Base-by-base conservation (phyloP, 306 rosid genomes). In the Quercus robur region DNA sequence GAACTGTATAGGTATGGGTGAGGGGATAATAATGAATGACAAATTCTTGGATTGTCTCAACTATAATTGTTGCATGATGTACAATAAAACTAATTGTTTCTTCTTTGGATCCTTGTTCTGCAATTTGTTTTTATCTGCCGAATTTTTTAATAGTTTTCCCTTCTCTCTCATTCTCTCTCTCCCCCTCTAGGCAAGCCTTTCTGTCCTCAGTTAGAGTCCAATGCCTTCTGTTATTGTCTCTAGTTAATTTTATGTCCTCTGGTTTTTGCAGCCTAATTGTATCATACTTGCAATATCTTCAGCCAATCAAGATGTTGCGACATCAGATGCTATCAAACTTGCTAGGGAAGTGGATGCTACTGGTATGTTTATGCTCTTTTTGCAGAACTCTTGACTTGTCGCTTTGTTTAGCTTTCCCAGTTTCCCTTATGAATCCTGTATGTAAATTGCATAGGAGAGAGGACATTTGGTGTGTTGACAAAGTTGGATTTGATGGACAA, bases 401-500 rank as follows among this genome's bases (percentile, higher is more conserved):
- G 57, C 33, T 75, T 63, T 14, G n/a, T 54, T 66, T 30, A 10
- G 67, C 69, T 49, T 30, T 41, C n/a, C 1, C 81, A 31, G 33
- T 31, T 31, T 31, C 33, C 5, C 33, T 80, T 63, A 54, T 19
- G 77, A 71, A 58, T 51, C 38, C 21, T 79, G 38, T 56, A 79
- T 70, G 66, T 79, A 71, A 87, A 74, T 76, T 70, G 66, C 28
- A 67, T 70, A 91, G 98, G 97, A 70, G 95, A 94, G 28, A 81
- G 98, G 35, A 94, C 98, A 64, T 94, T 94, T 89, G 98, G 97
- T 58, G 98, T 94, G 78, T 75, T 94, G 90, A 94, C 98, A 74
- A 94, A 94, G 87, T 88, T 94, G 73, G 98, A 94, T 87, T 89
- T 91, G 89, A 94, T 94, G 98, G 98, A 94, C 87, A 94, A 94